Conservation (phyloP, 1,284 basidiomycete genomes). For the Fomitopsis palustris region DNA sequence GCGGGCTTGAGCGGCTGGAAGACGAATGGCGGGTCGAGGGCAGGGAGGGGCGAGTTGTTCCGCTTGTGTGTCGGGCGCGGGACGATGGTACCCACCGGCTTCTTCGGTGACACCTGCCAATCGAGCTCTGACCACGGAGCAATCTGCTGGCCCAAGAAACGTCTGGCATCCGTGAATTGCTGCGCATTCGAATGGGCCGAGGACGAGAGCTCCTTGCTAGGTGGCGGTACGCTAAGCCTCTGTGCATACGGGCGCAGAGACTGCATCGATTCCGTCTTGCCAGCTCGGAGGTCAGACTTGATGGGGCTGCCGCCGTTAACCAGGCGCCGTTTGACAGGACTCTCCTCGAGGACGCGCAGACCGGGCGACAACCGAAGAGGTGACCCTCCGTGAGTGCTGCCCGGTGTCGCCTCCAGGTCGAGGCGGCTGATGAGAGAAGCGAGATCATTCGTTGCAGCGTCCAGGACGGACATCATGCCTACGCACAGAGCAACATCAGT, state of each 20-base stretch:
- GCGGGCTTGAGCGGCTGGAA: slow-evolving; percentile 60
- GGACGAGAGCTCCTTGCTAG: not conserved
- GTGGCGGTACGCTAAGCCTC: slow-evolving; percentile 28
- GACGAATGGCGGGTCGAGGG: slow-evolving; percentile 43
- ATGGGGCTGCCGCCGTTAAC: slow-evolving; percentile 19
- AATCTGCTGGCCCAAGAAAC: slow-evolving; percentile 54
- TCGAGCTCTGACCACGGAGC: slow-evolving; percentile 57
- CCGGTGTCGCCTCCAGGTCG: slow-evolving; percentile 71
- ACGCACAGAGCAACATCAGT: slow-evolving; percentile 9
- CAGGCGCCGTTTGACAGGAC: slow-evolving; percentile 35
- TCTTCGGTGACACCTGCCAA: slow-evolving; percentile 44
- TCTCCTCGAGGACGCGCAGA: slow-evolving; percentile 25
- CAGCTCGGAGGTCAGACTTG: slow-evolving; percentile 24
- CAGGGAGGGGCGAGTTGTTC: slow-evolving; percentile 51
- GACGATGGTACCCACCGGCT: slow-evolving; percentile 23
- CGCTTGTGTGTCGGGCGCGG: slow-evolving; percentile 43
- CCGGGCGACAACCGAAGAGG: slow-evolving; percentile 33
- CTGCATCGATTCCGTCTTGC: slow-evolving; percentile 44
- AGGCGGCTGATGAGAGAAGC: slow-evolving; percentile 71
- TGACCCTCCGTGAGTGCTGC: slow-evolving; percentile 41
- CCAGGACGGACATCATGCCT: slow-evolving; percentile 68
- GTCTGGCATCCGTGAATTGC: slow-evolving; percentile 11
- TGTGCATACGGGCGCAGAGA: slow-evolving; percentile 63
- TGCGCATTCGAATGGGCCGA: slow-evolving; percentile 7
- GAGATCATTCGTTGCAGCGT: slow-evolving; percentile 74